Evolutionary conservation across 2,329 filamentous ascomycete species (phyloP).

Genomic region (Magnaporthales sp.): DNA sequence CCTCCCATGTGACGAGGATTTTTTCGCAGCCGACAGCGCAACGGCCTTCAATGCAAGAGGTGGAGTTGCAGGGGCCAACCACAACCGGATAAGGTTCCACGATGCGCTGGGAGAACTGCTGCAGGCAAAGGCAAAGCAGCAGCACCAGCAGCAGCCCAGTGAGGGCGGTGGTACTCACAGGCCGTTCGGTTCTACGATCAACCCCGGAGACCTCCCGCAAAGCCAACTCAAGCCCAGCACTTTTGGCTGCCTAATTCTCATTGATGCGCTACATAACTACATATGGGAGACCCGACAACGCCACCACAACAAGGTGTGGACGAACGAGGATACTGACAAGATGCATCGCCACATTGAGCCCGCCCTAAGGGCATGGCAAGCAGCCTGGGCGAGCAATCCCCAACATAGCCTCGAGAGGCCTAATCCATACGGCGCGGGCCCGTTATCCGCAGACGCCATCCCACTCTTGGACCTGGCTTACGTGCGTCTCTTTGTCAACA

Average conservation of each 20-base stretch:
- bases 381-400: slow-evolving; percentile 81
- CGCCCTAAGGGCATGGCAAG: slow-evolving; percentile 87
- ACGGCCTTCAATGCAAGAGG: slow-evolving; percentile 73
- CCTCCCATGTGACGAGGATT: slow-evolving; percentile 85
- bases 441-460: slow-evolving; percentile 83
- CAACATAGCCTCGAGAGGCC: slow-evolving; percentile 77
- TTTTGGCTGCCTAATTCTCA: slow-evolving; percentile 83
- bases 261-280: slow-evolving; percentile 93
- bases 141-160: slow-evolving; percentile 35
- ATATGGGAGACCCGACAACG: slow-evolving; percentile 95
- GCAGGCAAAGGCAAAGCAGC: slow-evolving; percentile 60
- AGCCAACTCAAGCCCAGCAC: slow-evolving; percentile 73
- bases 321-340: slow-evolving; percentile 82
- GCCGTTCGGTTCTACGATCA: slow-evolving; percentile 33
- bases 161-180: slow-evolving; percentile 31
- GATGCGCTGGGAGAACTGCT: slow-evolving; percentile 73
- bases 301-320: slow-evolving; percentile 84
- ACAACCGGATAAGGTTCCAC: slow-evolving; percentile 70
- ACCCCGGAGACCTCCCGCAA: slow-evolving; percentile 37
- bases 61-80: slow-evolving; percentile 58
- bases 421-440: slow-evolving; percentile 73
- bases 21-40: slow-evolving; percentile 78
- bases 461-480: slow-evolving; percentile 88
- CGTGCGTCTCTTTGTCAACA: slow-evolving; percentile 83
- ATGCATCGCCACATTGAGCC: slow-evolving; percentile 96